Conservation (phyloP, 257 asterid species). For the Ilex aquifolium region DNA sequence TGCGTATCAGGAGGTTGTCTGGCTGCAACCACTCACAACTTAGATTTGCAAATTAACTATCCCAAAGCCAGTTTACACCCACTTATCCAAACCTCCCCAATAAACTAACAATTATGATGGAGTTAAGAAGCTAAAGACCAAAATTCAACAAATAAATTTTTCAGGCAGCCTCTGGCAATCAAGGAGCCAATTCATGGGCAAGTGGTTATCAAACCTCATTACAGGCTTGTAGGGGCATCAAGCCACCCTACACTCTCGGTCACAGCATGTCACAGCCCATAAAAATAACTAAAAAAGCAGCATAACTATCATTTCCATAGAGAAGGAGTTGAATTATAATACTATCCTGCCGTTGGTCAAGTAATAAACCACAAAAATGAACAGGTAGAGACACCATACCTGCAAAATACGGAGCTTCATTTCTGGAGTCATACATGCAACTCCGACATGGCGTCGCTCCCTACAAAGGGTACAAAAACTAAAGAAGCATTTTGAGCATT, state of each 20-base stretch:
- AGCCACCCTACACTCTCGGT: too few relatives aligned
- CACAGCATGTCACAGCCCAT: background rate
- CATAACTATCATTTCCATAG: background rate
- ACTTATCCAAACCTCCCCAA: too few relatives aligned
- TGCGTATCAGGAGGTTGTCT: too few relatives aligned
- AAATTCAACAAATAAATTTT: too few relatives aligned
- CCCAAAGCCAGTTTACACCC: too few relatives aligned
- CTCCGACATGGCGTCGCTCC: conserved; percentile 83
- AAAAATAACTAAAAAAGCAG: too few relatives aligned
- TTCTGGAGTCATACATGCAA: conserved; percentile 67
- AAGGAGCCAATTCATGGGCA: background rate
- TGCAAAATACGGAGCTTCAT: conserved; percentile 59
- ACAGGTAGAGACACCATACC: conserved; percentile 32
- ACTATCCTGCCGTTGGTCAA: too few relatives aligned
- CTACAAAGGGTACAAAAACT: conserved; percentile 85
- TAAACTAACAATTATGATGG: too few relatives aligned
- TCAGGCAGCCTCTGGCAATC: background rate
- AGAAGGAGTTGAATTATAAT: background rate
- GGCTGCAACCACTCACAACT: too few relatives aligned
- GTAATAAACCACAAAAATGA: background rate
- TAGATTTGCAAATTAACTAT: too few relatives aligned
- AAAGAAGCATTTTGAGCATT: conserved; percentile 77
- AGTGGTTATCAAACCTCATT: background rate
- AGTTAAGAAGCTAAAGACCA: too few relatives aligned
- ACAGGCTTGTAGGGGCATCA: too few relatives aligned